These are phyloP conservation scores for Mariannaea elegans DNA, from an alignment of 2,329 filamentous ascomycete species.

Conservation along the genomic window DNA sequence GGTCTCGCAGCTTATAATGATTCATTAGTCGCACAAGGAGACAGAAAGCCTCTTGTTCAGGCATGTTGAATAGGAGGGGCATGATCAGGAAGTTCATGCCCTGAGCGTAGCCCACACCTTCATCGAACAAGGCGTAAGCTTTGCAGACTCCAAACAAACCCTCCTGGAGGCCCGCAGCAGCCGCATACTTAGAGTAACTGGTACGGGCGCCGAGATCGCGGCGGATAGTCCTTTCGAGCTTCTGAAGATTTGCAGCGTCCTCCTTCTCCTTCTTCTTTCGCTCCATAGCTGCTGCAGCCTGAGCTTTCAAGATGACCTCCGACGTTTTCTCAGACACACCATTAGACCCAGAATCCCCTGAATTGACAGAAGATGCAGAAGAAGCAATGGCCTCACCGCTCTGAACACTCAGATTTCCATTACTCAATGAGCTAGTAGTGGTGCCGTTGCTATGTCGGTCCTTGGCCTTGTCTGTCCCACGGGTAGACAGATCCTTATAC, in stretches of 20 bases:
- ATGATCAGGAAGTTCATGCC: slow-evolving; percentile 99
- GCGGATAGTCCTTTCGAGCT: slow-evolving; percentile 90
- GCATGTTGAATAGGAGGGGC: slow-evolving; percentile 97
- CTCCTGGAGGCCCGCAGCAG: slow-evolving; percentile 90
- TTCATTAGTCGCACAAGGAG: slow-evolving; percentile 95
- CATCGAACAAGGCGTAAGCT: slow-evolving; percentile 94
- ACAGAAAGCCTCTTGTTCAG: slow-evolving; percentile 96
- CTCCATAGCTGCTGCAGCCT: slow-evolving; percentile 70
- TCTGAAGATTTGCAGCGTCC: slow-evolving; percentile 76
- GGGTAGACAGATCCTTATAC: slow-evolving; percentile 82
- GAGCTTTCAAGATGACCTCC: slow-evolving; percentile 72
- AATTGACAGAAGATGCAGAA: slow-evolving; percentile 86
- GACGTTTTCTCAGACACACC: slow-evolving; percentile 66
- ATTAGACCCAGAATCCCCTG: slow-evolving; percentile 73
- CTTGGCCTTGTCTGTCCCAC: slow-evolving; percentile 84
- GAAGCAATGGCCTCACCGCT: slow-evolving; percentile 74
- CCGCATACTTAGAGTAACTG: slow-evolving; percentile 95
- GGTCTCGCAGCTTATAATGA: slow-evolving; percentile 89
- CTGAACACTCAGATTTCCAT: slow-evolving; percentile 64
- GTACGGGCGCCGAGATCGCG: slow-evolving; percentile 91
- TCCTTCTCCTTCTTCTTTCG: slow-evolving; percentile 83
- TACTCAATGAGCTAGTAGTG: slow-evolving; percentile 60
- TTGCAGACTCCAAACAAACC: slow-evolving; percentile 96
- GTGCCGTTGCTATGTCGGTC: slow-evolving; percentile 66
- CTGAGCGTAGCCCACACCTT: slow-evolving; percentile 94